A percentile compares a stretch with the other conserved stretches of the same genome.
These are phyloP conservation scores for Saturnispora mendoncae DNA, from an alignment of 805 yeast species.

Conservation along the genomic window DNA sequence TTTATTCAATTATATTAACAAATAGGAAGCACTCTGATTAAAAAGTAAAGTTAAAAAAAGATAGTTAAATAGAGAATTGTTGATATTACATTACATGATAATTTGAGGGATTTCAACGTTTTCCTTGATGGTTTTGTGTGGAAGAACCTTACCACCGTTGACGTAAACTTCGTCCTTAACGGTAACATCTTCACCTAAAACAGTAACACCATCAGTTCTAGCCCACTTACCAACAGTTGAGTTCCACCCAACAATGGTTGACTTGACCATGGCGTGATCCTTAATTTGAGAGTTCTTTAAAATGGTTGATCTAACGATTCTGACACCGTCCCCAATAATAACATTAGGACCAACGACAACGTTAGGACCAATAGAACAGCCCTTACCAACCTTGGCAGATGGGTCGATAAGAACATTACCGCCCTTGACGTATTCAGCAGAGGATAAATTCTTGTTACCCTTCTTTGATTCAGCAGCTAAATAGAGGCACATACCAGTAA, in stretches of 20 bases:
- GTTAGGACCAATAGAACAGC: constrained; percentile 95
- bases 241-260: constrained; percentile 98
- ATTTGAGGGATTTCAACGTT: constrained; percentile 97
- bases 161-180: constrained; percentile 97
- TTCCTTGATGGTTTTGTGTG: constrained; percentile 93
- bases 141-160: constrained; percentile 98
- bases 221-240: constrained; percentile 98
- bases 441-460: constrained; percentile 52
- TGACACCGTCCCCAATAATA: constrained; percentile 94
- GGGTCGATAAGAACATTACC: constrained; percentile 94
- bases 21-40: no score
- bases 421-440: constrained; percentile 69
- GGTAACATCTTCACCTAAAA: constrained; percentile 97
- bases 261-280: constrained; percentile 97
- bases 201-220: constrained; percentile 95
- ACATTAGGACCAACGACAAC: constrained; percentile 97
- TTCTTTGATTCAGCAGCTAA: constrained; percentile 79
- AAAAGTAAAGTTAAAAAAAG: neutral
- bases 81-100: constrained; percentile 65
- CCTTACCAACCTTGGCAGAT: constrained; percentile 84
- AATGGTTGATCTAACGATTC: constrained; percentile 92
- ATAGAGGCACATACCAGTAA: constrained; percentile 91
- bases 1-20: no score
- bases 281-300: constrained; percentile 84
- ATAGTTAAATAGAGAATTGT: neutral